Evolutionary conservation across 169 alveolate genomes (phyloP).

Genomic region (Cryptosporidium viatorum): DNA sequence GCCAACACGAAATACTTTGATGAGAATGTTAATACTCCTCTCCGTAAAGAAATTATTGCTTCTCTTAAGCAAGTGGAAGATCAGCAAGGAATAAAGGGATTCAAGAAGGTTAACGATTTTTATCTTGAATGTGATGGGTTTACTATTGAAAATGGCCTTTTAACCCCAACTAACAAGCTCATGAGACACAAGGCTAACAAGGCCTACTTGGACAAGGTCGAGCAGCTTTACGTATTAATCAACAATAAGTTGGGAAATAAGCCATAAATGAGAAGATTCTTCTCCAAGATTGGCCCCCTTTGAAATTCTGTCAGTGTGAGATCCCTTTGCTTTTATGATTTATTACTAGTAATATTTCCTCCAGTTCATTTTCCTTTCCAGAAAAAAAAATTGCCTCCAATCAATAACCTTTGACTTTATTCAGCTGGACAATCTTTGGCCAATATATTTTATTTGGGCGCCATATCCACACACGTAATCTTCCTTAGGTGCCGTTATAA

Average conservation of each 20-base stretch:
- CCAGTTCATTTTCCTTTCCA: not conserved
- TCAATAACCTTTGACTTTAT: not conserved
- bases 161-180: slow-evolving; percentile 94
- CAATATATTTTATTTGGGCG: too few species aligned
- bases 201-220: slow-evolving; percentile 77
- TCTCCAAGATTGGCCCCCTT: not conserved
- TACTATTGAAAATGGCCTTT: slow-evolving; percentile 87
- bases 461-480: too few species aligned
- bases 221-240: slow-evolving; percentile 78
- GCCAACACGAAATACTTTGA: slow-evolving; percentile 34
- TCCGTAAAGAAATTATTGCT: slow-evolving; percentile 57
- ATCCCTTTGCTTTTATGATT: not conserved
- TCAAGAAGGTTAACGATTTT: slow-evolving; percentile 85
- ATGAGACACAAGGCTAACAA: slow-evolving; percentile 84
- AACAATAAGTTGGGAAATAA: not conserved
- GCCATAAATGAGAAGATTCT: not conserved
- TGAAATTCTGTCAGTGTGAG: slow-evolving; percentile 5
- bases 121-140: slow-evolving; percentile 86
- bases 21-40: slow-evolving; percentile 13
- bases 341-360: not conserved
- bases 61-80: slow-evolving; percentile 77
- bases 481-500: too few species aligned
- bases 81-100: slow-evolving; percentile 78
- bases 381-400: not conserved
- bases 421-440: too few species aligned